Conservation (phyloP, 1,284 basidiomycete species). For the Tilletia walkeri region DNA sequence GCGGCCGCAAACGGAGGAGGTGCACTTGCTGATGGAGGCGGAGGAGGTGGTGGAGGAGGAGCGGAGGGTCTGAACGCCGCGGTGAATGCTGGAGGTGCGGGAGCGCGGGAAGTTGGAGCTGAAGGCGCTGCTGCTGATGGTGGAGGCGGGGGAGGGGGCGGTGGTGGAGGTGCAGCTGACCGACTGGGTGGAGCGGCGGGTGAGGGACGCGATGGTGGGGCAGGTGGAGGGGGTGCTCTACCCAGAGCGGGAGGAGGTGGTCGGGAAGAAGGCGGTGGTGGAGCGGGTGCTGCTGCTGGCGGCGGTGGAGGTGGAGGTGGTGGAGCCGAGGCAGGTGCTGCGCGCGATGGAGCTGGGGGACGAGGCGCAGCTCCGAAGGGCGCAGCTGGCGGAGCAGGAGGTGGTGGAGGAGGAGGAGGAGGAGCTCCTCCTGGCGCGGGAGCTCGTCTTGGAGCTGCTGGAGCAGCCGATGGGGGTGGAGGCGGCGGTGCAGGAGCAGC, state of each 20-base stretch:
- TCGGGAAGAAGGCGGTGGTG: slow-evolving; percentile 7
- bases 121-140: neutral
- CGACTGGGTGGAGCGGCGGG: neutral
- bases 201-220: neutral
- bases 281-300: neutral
- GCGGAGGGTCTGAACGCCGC: neutral
- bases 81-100: neutral
- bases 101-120: neutral
- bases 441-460: neutral
- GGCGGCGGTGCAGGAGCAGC: neutral
- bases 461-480: neutral
- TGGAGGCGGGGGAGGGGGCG: slow-evolving; percentile 11
- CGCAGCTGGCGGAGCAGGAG: neutral
- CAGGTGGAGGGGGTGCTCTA: neutral
- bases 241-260: neutral
- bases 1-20: neutral
- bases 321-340: slow-evolving; percentile 12
- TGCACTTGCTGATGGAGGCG: slow-evolving; percentile 5
- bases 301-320: neutral
- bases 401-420: slow-evolving; percentile 18
- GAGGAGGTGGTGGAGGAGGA: slow-evolving; percentile 10
- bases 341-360: neutral
- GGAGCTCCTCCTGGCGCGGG: neutral
- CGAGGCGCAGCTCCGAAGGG: neutral
- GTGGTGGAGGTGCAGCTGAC: slow-evolving; percentile 14